These are phyloP conservation scores for Talaromyces sp. DNA, from an alignment of 2,329 filamentous ascomycete genomes.

Conservation along the genomic window DNA sequence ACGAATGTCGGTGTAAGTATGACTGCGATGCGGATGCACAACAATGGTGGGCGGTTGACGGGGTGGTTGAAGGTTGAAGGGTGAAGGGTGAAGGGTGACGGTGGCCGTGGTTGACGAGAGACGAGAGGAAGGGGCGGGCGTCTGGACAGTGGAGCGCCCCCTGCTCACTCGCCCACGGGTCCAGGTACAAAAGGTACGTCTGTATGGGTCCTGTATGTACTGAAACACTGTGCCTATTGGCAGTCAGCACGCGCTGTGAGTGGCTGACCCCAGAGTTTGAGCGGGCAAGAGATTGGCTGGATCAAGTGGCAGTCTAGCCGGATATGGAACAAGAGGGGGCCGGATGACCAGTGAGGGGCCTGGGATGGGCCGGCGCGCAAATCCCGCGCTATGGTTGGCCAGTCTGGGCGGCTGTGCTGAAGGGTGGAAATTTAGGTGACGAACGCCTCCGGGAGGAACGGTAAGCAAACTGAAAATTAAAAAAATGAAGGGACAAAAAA, in stretches of 20 bases:
- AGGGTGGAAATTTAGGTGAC: neutral
- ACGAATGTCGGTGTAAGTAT: slow-evolving; percentile 7
- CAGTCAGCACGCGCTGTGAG: neutral
- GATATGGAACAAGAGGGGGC: neutral
- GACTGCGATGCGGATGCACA: neutral
- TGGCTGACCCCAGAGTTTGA: neutral
- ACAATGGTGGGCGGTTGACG: too few relatives aligned
- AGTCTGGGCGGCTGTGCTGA: neutral
- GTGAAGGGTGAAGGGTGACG: neutral
- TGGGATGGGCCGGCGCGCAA: neutral
- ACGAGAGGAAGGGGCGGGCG: neutral
- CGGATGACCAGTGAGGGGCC: slow-evolving; percentile 7
- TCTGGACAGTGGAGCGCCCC: neutral
- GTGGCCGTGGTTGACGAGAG: neutral
- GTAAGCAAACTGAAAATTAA: neutral
- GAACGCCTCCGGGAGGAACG: neutral
- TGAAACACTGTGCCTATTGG: neutral
- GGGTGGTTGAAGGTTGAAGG: neutral
- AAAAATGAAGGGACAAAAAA: neutral
- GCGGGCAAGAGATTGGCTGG: neutral
- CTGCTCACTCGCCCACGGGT: neutral
- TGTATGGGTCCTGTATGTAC: neutral
- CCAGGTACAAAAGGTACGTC: neutral
- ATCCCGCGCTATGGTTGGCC: slow-evolving; percentile 9
- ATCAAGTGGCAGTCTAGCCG: neutral